Conservation (phyloP, 1,284 basidiomycete species). For the Somion occarium region DNA sequence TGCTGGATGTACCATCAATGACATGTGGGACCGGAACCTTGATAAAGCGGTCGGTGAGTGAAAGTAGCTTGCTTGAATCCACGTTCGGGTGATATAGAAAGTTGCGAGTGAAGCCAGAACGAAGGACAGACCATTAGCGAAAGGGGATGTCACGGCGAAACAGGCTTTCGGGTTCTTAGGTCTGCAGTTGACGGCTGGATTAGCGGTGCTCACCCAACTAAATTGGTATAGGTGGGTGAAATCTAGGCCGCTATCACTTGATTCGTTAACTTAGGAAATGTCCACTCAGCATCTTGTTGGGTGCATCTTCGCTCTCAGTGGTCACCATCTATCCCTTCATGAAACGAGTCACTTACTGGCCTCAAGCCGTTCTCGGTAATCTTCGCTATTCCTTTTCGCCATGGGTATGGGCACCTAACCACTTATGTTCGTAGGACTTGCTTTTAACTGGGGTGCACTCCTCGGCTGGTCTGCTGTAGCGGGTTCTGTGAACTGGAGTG, state of each 20-base stretch:
- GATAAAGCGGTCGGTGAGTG: conserved; percentile 87
- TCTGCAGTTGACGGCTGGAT: conserved; percentile 76
- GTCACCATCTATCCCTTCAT: conserved; percentile 94
- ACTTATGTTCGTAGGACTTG: conserved; percentile 55
- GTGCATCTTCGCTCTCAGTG: conserved; percentile 84
- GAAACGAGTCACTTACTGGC: conserved; percentile 98
- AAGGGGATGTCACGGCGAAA: conserved; percentile 72
- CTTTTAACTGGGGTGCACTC: conserved; percentile 97
- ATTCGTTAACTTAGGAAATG: too few relatives aligned
- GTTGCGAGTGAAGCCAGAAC: conserved; percentile 56
- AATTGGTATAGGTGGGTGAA: conserved; percentile 88
- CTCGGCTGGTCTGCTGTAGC: conserved; percentile 96
- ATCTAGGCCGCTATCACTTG: background rate
- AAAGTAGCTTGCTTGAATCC: background rate
- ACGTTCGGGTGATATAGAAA: conserved; percentile 21
- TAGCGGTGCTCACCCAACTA: conserved; percentile 88
- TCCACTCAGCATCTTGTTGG: conserved; percentile 81
- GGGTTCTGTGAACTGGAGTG: conserved; percentile 76
- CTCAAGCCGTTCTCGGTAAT: conserved; percentile 88
- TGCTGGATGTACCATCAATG: conserved; percentile 98
- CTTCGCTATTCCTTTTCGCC: background rate
- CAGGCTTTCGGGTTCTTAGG: conserved; percentile 86
- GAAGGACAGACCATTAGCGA: conserved; percentile 68
- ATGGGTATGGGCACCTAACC: background rate
- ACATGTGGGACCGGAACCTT: conserved; percentile 95